Conservation (phyloP, 208 protist genomes). For the Acanthamoeba divionensis region DNA sequence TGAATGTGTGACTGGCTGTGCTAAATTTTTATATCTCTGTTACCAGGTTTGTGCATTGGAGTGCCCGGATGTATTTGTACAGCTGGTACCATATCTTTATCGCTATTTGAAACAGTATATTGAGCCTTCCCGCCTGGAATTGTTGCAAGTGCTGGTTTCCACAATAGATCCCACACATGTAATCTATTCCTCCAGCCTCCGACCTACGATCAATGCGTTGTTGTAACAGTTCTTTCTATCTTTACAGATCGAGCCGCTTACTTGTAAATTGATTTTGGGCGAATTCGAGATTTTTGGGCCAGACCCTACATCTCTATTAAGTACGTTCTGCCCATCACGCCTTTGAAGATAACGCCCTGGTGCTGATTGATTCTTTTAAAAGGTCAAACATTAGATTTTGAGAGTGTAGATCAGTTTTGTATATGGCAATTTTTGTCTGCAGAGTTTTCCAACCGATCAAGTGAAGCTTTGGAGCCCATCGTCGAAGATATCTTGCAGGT, state of each 20-base stretch:
- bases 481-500: too few relatives aligned
- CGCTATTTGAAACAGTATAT: not conserved
- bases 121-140: not conserved
- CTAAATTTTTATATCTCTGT: not conserved
- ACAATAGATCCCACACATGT: conserved; percentile 36
- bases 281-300: conserved; percentile 25
- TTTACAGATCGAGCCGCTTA: not conserved
- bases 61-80: not conserved
- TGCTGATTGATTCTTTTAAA: not conserved
- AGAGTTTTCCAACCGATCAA: too few relatives aligned
- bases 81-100: conserved; percentile 30
- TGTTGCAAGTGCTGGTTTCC: not conserved
- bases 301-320: not conserved
- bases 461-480: too few relatives aligned
- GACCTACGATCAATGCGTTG: not conserved
- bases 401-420: conserved; percentile 24
- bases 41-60: not conserved
- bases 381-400: conserved; percentile 11
- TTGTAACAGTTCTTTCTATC: not conserved
- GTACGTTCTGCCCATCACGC: not conserved
- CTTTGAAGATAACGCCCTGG: not conserved
- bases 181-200: not conserved
- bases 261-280: not conserved
- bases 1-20: not conserved
- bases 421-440: conserved; percentile 25